phyloP scores from a whole-genome alignment of 306 rosid species.

The Medicago ruthenica region DNA sequence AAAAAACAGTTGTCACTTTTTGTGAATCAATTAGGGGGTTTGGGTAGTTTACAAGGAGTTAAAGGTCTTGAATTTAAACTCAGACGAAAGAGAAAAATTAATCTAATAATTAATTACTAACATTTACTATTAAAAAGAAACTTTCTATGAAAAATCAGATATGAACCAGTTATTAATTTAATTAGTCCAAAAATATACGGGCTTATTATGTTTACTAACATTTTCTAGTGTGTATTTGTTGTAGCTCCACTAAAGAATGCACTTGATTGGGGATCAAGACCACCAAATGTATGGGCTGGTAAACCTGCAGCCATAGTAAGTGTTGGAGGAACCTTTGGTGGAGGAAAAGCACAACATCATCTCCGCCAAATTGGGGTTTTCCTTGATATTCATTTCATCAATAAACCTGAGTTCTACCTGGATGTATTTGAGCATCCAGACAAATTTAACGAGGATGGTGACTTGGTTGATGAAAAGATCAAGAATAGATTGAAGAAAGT shows the following conservation, averaged over 20 bases:
- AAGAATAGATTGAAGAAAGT: conserved; percentile 56
- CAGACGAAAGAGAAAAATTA: no score
- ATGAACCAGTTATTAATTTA: no score
- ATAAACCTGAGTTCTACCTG: conserved; percentile 83
- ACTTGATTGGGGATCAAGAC: conserved; percentile 50
- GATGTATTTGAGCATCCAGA: conserved; percentile 69
- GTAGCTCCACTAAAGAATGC: conserved; percentile 53
- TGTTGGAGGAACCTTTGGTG: conserved; percentile 80
- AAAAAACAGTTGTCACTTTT: no score
- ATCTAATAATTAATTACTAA: no score
- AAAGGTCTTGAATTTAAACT: no score
- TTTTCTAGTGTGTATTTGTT: no score
- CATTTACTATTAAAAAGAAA: no score
- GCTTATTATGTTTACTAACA: no score
- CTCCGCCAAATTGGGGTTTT: conserved; percentile 89
- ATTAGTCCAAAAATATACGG: no score
- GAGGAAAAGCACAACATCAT: conserved; percentile 75
- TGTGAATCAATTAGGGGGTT: no score
- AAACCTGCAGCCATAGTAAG: conserved; percentile 90
- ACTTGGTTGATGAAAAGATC: conserved; percentile 64
- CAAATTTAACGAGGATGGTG: conserved; percentile 70
- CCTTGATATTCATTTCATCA: conserved; percentile 89
- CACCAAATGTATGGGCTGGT: conserved; percentile 84
- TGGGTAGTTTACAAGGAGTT: no score
- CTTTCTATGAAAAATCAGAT: no score